Evolutionary conservation across 345 rosid genomes (phyloP), one percentile per base, ranked within the genome.

Genomic region (Camelina hispida): DNA sequence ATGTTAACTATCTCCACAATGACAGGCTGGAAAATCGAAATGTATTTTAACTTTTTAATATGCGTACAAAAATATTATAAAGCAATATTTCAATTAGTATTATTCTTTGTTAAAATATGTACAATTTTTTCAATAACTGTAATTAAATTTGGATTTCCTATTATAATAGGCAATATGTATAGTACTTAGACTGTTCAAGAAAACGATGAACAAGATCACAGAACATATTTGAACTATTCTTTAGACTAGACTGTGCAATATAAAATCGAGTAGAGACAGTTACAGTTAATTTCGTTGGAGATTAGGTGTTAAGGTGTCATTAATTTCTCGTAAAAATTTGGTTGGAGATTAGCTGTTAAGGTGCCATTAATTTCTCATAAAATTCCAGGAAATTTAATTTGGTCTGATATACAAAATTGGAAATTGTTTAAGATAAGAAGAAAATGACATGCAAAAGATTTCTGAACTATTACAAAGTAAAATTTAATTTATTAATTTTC

Each of bases 241-340:
- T 5, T 48, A 53, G 55, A 60, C 40, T 52, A 52, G n/a, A 60
- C 40, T 61, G 28, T 34, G 20, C 64, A 61, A 70, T 62, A 55
- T 13, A 62, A 55, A 47, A 47, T 28, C 37, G 46, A 77, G 75
- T 62, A 18, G 25, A 23, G 71, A 63, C 71, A 64, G 40, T 35
- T 38, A 63, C 67, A 71, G 72, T 71, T 71, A 71, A 71, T 50
- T 42, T 77, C 13, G 80, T 70, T 77, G 80, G 62, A 77, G 55
- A 77, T 61, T 62, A 53, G 43, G 65, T 43, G 5, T 25, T 34
- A 1, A 25, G 7, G 37, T 34, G 37, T 2, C 37, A 34, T 34
- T 6, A 34, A 34, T 6, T 34, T 34, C 37, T 6, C 8, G 9
- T 34, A n/a, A n/a, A n/a, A 70, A 71, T 50, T 42, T 77, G n/a